Evolutionary conservation across 2,329 filamentous ascomycete species (phyloP), one percentile per base, ranked within the genome.

Genomic region (Cytospora chrysosperma): DNA sequence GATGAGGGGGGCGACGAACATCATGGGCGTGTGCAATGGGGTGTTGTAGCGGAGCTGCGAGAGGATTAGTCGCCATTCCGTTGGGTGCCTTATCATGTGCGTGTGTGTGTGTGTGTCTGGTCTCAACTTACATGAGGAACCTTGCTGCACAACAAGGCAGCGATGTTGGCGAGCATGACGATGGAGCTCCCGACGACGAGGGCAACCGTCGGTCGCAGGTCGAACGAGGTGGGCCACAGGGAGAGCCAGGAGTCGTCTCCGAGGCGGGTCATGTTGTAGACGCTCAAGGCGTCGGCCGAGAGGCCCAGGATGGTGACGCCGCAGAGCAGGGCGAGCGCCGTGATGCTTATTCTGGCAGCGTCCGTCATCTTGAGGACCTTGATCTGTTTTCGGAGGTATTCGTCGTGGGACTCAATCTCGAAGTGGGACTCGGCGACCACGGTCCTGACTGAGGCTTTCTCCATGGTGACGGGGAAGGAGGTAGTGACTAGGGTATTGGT

Each of bases 141-240:
- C 67, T 82, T 83, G 74, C 79, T 80, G 61, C 76, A 77, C 19
- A 79, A 67, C 57, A 88, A 72, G 7, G 82, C 82, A 12, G 81
- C 68, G 3, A 76, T 69, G 69, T 81, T 86, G 65, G 78, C 72
- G 9, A 83, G 60, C 8, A 81, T 71, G 10, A 87, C 77, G 53
- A 88, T 73, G 37, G 76, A 73, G 57, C 84, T 79, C 43, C 82
- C 81, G 28, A 76, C 78, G 21, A 87, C 78, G 28, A 87, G 75
- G 10, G 84, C 82, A 32, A 83, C 74, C 3, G 82, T 85, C 2
- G 85, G 85, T 55, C 82, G 78, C 37, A 85, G 70, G 70, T 88
- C 81, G 69, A 88, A 84, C 32, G 81, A 73, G 17, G 77, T 73
- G 0, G 86, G 86, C 86, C 86, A 88, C 56, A 88, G 70, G 0